Conservation (phyloP, 2,329 filamentous ascomycete species). For the Aspergillus glaucus region DNA sequence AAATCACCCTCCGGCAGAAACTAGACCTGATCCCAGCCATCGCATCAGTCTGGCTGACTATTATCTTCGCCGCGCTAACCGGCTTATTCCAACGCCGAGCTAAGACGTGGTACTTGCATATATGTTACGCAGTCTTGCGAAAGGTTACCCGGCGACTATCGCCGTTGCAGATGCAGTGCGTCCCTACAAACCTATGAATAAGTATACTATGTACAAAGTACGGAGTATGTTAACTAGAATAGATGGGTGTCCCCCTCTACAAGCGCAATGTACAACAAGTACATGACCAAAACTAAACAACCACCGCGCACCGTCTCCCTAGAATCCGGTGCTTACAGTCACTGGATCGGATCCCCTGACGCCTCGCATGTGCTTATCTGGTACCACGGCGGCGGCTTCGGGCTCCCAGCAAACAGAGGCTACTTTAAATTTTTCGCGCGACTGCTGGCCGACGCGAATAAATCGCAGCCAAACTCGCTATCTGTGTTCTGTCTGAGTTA, state of each 20-base stretch:
- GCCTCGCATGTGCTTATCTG: slow-evolving; percentile 36
- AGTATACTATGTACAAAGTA: background rate
- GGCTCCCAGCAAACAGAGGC: slow-evolving; percentile 40
- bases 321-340: slow-evolving; percentile 27
- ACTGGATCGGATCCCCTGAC: slow-evolving; percentile 33
- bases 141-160: slow-evolving; percentile 24
- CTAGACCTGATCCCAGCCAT: slow-evolving; percentile 30
- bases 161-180: slow-evolving; percentile 25
- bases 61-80: slow-evolving; percentile 23
- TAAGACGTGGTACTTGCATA: slow-evolving; percentile 24
- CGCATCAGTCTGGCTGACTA: slow-evolving; percentile 18
- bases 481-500: slow-evolving; percentile 53
- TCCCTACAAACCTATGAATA: background rate
- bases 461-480: slow-evolving; percentile 35
- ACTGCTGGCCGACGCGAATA: slow-evolving; percentile 38
- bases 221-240: background rate
- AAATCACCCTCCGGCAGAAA: slow-evolving; percentile 24
- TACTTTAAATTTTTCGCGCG: slow-evolving; percentile 46
- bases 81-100: slow-evolving; percentile 23
- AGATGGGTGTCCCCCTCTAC: slow-evolving; percentile 18
- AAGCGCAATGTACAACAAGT: slow-evolving; percentile 24
- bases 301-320: slow-evolving; percentile 25
- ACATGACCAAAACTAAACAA: slow-evolving; percentile 17
- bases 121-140: slow-evolving; percentile 30
- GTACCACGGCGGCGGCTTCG: slow-evolving; percentile 49